Evolutionary conservation across 352 stramenopile species (phyloP).

Genomic region (Phytophthora vignae): DNA sequence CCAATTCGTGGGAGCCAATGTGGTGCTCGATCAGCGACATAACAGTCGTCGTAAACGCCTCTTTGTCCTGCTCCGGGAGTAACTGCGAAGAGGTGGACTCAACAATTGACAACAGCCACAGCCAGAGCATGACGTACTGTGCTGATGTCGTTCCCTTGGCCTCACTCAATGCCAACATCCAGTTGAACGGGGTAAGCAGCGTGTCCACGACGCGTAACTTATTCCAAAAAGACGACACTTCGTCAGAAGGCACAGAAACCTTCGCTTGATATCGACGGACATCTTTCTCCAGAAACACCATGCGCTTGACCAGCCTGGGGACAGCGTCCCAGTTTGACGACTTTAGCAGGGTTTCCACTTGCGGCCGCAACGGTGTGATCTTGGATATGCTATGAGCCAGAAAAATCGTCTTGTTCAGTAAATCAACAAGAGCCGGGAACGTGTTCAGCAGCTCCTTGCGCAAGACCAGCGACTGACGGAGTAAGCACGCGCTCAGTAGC

Average conservation of each 20-base stretch:
- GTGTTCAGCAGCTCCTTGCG: constrained; percentile 37
- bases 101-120: constrained; percentile 49
- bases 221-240: constrained; percentile 42
- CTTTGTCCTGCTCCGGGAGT: constrained; percentile 22
- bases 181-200: constrained; percentile 53
- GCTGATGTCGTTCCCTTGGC: constrained; percentile 42
- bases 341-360: constrained; percentile 15
- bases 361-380: constrained; percentile 15
- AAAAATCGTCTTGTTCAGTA: constrained; percentile 24
- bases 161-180: constrained; percentile 52
- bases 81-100: constrained; percentile 11
- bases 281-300: constrained; percentile 37
- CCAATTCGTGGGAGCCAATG: constrained; percentile 50
- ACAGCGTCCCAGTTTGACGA: constrained; percentile 27
- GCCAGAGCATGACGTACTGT: constrained; percentile 57
- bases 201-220: constrained; percentile 41
- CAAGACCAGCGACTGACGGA: constrained; percentile 40
- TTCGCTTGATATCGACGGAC: constrained; percentile 31
- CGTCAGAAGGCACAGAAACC: constrained; percentile 16
- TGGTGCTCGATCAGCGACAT: constrained; percentile 22
- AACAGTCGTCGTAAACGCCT: constrained; percentile 9
- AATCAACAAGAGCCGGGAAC: constrained; percentile 21
- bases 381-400: constrained; percentile 33
- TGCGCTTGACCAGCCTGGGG: constrained; percentile 30
- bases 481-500: constrained; percentile 38